A percentile compares a stretch with the other conserved stretches of the same genome.
These are phyloP conservation scores for Solanum chiquidenum DNA, from an alignment of 257 asterid species.

Conservation along the genomic window DNA sequence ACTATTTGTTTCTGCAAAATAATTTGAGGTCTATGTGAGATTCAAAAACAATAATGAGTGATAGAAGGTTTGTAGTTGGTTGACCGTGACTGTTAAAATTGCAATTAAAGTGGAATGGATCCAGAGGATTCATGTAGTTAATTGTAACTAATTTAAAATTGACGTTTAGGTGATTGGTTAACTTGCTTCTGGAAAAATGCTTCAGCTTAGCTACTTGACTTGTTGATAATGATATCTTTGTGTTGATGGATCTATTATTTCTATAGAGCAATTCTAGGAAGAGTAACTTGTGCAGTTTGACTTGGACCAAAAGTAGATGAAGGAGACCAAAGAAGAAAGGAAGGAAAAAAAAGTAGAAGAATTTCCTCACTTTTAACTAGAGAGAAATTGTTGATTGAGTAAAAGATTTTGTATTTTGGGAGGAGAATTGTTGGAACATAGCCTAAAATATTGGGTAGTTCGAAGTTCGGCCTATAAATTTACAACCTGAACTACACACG, in stretches of 20 bases:
- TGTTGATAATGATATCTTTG: not conserved
- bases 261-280: not conserved
- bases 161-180: not conserved
- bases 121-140: not conserved
- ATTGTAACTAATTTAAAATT: not conserved
- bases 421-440: not conserved
- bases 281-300: not conserved
- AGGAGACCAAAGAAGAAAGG: not conserved
- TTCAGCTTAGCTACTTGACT: not conserved
- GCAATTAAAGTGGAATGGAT: not conserved
- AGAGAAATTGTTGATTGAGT: not conserved
- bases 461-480: not conserved
- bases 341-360: not conserved
- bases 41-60: not conserved
- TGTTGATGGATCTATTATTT: not conserved
- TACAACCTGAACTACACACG: not conserved
- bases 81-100: not conserved
- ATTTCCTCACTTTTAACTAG: not conserved
- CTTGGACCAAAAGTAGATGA: not conserved
- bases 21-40: not conserved
- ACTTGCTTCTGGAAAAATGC: not conserved
- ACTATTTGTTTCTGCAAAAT: not conserved
- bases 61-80: not conserved
- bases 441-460: not conserved
- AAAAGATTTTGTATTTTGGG: not conserved